Evolutionary conservation across 352 stramenopile genomes (phyloP), one percentile per base, ranked within the genome.

Genomic region (Peronospora destructor): DNA sequence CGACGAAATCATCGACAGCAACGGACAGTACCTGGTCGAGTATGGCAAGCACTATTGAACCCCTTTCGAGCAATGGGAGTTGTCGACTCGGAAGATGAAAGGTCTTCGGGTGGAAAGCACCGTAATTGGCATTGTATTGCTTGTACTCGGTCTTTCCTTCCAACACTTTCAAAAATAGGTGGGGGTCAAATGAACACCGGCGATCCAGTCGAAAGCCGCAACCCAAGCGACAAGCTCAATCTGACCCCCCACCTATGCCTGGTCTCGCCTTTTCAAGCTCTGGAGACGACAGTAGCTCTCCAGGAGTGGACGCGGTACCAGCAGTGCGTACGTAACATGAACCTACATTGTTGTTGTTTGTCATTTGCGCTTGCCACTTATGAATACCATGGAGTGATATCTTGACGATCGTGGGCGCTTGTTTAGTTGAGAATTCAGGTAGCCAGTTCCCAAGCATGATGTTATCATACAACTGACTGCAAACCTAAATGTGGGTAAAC

Each of bases 121-220:
- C 47, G 51, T 29, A 73, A 73, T 39, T 69, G 64, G 64, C 56
- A 69, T 29, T 73, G 64, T 32, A 69, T 73, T 46, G 59, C 56
- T 16, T 73, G 64, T 37, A 73, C 64, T 6, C 51, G 46, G 16
- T 50, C 59, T 12, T 60, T 73, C 17, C 14, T 66, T 3, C 51
- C 56, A 1, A 51, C 58, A 34, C 16, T 64, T 10, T 36, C 40
- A 10, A 65, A 62, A 32, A 48, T 5, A 43, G 46, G 30, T 45
- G 11, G 46, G 46, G 39, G 16, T 33, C 19, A 40, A 43, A 6
- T n/a, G 21, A 5, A 5, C 13, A 30, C 21, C 33, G 30, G 14
- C 39, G 44, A 52, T 57, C 40, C 1, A 56, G 34, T 17, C 35
- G 33, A 36, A 34, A 9, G 10, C 36, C 25, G n/a, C 34, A 13